Conservation (phyloP, 192 early-diverging fungal species). For the Coemansia sp. region DNA sequence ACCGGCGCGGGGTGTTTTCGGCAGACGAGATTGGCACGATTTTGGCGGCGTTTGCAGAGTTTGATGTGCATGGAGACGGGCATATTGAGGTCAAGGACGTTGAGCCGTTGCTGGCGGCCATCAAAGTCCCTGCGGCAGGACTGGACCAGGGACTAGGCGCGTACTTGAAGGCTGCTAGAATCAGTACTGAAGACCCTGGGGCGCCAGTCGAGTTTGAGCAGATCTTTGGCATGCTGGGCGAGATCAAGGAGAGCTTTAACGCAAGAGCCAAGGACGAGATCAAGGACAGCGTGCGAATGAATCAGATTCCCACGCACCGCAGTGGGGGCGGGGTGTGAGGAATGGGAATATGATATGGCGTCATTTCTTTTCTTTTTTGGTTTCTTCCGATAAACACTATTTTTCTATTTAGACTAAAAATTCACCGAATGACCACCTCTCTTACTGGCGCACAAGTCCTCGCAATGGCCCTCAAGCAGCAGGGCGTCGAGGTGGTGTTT, state of each 20-base stretch:
- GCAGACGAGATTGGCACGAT: conserved; percentile 54
- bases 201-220: conserved; percentile 52
- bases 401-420: neutral
- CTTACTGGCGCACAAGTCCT: conserved; percentile 57
- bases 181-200: conserved; percentile 9
- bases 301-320: conserved; percentile 53
- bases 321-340: conserved; percentile 54
- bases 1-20: conserved; percentile 52
- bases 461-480: conserved; percentile 58
- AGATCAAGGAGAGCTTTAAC: conserved; percentile 50
- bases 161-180: conserved; percentile 20
- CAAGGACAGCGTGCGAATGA: conserved; percentile 6
- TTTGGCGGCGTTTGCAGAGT: conserved; percentile 48
- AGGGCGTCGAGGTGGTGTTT: conserved; percentile 63
- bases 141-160: conserved; percentile 2
- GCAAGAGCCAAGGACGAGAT: conserved; percentile 15
- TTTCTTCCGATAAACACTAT: neutral
- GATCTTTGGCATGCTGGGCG: conserved; percentile 43
- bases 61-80: conserved; percentile 44
- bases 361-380: neutral
- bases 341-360: neutral
- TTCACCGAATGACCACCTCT: too few species aligned
- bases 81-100: conserved; percentile 46
- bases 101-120: conserved; percentile 26
- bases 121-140: conserved; percentile 35